Evolutionary conservation across 345 rosid genomes (phyloP).

Genomic region (Pseudoturritis turrita): DNA sequence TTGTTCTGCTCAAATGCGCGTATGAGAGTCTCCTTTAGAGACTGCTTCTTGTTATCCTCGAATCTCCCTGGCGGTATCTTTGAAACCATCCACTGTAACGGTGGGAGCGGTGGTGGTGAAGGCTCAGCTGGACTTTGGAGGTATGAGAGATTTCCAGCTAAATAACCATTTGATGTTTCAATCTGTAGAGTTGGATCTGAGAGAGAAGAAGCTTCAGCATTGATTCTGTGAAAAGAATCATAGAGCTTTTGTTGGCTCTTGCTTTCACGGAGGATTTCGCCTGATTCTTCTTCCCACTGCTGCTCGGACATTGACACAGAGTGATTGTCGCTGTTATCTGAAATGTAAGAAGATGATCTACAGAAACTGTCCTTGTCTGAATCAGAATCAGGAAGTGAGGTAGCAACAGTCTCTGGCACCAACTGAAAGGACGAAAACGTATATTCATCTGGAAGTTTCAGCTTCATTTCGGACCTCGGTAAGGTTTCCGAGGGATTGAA

Average conservation of each 20-base stretch:
- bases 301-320: constrained; percentile 70
- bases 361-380: constrained; percentile 91
- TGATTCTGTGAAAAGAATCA: constrained; percentile 39
- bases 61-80: constrained; percentile 28
- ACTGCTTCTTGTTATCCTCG: constrained; percentile 35
- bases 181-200: constrained; percentile 12
- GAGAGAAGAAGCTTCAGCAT: constrained; percentile 35
- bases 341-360: constrained; percentile 69
- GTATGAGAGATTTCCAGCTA: constrained; percentile 21
- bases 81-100: constrained; percentile 52
- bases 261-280: constrained; percentile 30
- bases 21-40: constrained; percentile 25
- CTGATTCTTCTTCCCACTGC: constrained; percentile 57
- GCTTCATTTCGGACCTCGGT: constrained; percentile 55
- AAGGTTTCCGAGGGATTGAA: constrained; percentile 60
- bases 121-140: constrained; percentile 37
- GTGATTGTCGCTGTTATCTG: constrained; percentile 48
- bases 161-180: constrained; percentile 40
- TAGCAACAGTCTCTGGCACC: constrained; percentile 57
- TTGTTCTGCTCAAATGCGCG: constrained; percentile 17
- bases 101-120: constrained; percentile 72
- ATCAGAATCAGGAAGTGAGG: constrained; percentile 43
- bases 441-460: constrained; percentile 67
- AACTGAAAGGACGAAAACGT: constrained; percentile 81
- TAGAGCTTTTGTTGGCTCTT: constrained; percentile 41